Evolutionary conservation across 441 rosid species (phyloP).

Genomic region (Populus hybrid): DNA sequence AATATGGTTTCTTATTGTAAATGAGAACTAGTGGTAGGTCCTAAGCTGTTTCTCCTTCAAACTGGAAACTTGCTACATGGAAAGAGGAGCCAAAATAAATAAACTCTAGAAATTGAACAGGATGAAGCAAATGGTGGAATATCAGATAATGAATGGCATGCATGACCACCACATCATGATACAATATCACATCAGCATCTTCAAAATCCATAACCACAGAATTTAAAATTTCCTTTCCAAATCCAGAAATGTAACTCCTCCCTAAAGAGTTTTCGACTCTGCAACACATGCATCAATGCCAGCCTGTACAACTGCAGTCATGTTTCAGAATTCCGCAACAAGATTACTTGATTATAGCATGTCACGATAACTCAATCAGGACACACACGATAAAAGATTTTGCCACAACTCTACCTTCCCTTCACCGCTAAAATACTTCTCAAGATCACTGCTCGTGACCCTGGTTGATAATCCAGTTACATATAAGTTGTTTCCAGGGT

Average conservation of each 20-base stretch:
- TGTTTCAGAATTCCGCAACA: background rate
- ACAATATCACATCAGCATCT: background rate
- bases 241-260: background rate
- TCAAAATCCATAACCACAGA: conserved; percentile 2
- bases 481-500: conserved; percentile 84
- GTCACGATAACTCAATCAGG: background rate
- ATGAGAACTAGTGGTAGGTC: background rate
- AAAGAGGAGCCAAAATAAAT: background rate
- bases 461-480: conserved; percentile 84
- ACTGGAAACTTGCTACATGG: background rate
- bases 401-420: conserved; percentile 51
- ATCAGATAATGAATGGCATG: background rate
- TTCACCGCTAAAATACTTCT: conserved; percentile 52
- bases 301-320: background rate
- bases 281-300: background rate
- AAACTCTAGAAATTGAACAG: background rate
- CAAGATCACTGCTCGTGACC: conserved; percentile 60
- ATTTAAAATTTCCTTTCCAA: background rate
- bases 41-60: background rate
- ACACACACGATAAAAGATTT: conserved; percentile 18
- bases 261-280: background rate
- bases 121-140: background rate
- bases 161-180: background rate
- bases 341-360: background rate
- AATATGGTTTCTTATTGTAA: background rate